Evolutionary conservation across 2,329 filamentous ascomycete genomes (phyloP).

Genomic region (Kalmusia sp.): DNA sequence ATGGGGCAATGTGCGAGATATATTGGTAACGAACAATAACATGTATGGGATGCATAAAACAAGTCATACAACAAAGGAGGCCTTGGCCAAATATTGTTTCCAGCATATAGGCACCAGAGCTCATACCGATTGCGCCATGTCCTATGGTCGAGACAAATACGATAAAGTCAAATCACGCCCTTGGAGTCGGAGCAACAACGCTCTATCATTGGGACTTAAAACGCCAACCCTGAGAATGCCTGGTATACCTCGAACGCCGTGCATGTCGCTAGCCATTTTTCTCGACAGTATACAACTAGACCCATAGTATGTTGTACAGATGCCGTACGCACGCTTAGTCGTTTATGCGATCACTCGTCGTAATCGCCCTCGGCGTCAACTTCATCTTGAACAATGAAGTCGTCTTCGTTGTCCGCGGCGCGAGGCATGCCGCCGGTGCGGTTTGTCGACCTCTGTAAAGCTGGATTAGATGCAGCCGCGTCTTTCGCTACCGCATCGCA

Average conservation of each 20-base stretch:
- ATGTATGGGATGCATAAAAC: slow-evolving; percentile 6
- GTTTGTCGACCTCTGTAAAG: slow-evolving; percentile 31
- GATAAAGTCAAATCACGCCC: neutral
- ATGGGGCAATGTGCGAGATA: slow-evolving; percentile 16
- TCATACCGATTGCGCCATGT: neutral
- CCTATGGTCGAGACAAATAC: neutral
- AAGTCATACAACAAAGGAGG: neutral
- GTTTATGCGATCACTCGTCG: slow-evolving; percentile 14
- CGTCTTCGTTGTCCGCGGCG: slow-evolving; percentile 30
- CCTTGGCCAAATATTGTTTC: neutral
- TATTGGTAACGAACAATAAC: slow-evolving; percentile 6
- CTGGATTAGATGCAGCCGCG: slow-evolving; percentile 50
- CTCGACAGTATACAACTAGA: neutral
- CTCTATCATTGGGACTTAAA: neutral
- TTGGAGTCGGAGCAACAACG: neutral
- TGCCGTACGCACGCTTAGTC: slow-evolving; percentile 2
- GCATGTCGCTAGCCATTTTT: slow-evolving; percentile 22
- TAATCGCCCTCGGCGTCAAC: slow-evolving; percentile 48
- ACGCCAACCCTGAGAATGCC: slow-evolving; percentile 7
- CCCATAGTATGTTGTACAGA: slow-evolving; percentile 19
- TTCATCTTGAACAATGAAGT: slow-evolving; percentile 49
- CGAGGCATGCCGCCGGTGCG: slow-evolving; percentile 33
- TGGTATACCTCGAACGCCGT: slow-evolving; percentile 36
- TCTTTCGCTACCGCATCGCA: slow-evolving; percentile 75
- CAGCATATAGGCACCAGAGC: neutral